Percentiles rank a stretch among this genome's conserved stretches.
Evolutionary conservation across 352 stramenopile species (phyloP).

Genomic region (Lagenidium sp.): DNA sequence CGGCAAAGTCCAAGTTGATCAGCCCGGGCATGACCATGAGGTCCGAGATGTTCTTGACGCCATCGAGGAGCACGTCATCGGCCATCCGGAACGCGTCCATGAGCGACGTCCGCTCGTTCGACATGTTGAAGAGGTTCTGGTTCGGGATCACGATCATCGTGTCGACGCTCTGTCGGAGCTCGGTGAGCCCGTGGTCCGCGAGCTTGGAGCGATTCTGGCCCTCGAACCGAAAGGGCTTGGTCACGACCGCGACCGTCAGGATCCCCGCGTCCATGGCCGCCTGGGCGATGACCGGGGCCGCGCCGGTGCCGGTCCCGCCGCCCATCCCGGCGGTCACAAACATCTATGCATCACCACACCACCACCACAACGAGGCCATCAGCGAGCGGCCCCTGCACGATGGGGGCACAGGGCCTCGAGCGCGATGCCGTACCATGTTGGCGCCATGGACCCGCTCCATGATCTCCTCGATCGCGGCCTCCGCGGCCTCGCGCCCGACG

Average conservation of each 20-base stretch:
- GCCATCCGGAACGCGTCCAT: slow-evolving; percentile 84
- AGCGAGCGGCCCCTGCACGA: too few relatives aligned
- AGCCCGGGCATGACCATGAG: slow-evolving; percentile 85
- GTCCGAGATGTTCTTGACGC: slow-evolving; percentile 86
- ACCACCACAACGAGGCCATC: too few relatives aligned
- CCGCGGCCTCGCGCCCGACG: slow-evolving; percentile 57
- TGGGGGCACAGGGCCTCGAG: too few relatives aligned
- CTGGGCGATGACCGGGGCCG: slow-evolving; percentile 75
- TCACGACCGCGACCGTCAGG: slow-evolving; percentile 82
- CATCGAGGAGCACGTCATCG: slow-evolving; percentile 78
- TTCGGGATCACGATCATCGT: slow-evolving; percentile 87
- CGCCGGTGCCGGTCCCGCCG: slow-evolving; percentile 74
- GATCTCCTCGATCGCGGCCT: slow-evolving; percentile 77
- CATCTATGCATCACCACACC: too few relatives aligned
- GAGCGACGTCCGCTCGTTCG: slow-evolving; percentile 75
- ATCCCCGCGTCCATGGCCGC: slow-evolving; percentile 76
- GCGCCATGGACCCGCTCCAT: slow-evolving; percentile 73
- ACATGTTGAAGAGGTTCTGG: slow-evolving; percentile 88
- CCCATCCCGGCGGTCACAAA: slow-evolving; percentile 86
- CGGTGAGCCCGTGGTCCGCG: slow-evolving; percentile 56
- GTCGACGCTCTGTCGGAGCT: slow-evolving; percentile 80
- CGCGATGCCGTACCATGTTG: slow-evolving; percentile 79
- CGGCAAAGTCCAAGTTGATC: slow-evolving; percentile 85
- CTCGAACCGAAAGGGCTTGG: slow-evolving; percentile 84
- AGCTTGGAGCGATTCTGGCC: slow-evolving; percentile 76